phyloP scores from a whole-genome alignment of 805 yeast genomes.

The Hanseniaspora lindneri region DNA sequence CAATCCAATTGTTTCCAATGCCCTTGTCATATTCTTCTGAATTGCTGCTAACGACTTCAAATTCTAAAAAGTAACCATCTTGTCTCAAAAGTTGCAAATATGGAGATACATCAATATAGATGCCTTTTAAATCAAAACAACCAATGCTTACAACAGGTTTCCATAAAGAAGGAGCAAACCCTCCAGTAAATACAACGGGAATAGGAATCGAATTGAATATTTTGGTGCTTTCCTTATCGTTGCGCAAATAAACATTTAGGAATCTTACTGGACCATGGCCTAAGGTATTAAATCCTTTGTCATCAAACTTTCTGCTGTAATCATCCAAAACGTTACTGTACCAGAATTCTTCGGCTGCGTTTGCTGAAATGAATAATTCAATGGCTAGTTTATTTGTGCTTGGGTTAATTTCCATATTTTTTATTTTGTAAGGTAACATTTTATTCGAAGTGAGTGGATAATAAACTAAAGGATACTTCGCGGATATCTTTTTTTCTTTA shows the following conservation, averaged over 20 bases:
- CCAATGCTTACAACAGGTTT: conserved; percentile 61
- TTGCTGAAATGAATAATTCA: conserved; percentile 58
- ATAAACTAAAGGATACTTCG: conserved; percentile 35
- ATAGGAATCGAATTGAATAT: conserved; percentile 55
- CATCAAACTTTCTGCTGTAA: conserved; percentile 32
- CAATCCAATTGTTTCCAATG: conserved; percentile 47
- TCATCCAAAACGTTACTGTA: conserved; percentile 48
- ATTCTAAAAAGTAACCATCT: conserved; percentile 30
- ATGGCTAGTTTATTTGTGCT: conserved; percentile 25
- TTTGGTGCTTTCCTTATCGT: conserved; percentile 34
- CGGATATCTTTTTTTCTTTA: conserved; percentile 10
- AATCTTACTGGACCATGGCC: conserved; percentile 67
- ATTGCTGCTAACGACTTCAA: conserved; percentile 45
- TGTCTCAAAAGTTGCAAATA: conserved; percentile 55
- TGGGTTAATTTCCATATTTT: neutral
- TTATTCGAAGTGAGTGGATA: conserved; percentile 31
- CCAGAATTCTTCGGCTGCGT: conserved; percentile 77
- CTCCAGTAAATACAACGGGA: conserved; percentile 72
- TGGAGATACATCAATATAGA: conserved; percentile 59
- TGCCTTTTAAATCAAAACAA: conserved; percentile 62
- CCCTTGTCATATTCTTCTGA: conserved; percentile 27
- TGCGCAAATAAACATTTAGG: conserved; percentile 44
- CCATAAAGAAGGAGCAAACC: conserved; percentile 72
- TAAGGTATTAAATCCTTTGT: conserved; percentile 32
- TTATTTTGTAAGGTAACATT: conserved; percentile 22